Base-by-base conservation (phyloP, 495 filamentous ascomycete genomes). In the Lophiotrema nucula region DNA sequence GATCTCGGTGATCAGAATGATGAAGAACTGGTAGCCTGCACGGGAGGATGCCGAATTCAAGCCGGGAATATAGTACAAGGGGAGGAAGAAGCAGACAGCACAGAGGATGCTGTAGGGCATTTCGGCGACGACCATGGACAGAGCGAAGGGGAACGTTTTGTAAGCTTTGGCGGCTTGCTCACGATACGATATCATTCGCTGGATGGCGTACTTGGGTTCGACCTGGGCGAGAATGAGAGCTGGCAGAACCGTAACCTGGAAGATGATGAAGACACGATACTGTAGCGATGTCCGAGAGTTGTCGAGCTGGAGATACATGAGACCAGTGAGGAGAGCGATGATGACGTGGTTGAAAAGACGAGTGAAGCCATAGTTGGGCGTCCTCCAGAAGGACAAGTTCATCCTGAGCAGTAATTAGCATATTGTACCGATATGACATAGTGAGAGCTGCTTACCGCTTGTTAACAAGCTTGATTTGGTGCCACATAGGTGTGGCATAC, bases 11-110 rank as follows among this genome's bases (percentile, higher is more conserved):
- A 90, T 80, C 10, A 91, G 76, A 42, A 92, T 75, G 71, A 93
- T 88, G 71, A 92, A 73, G 76, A 92, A 91, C 63, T 90, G 87
- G 69, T 90, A 91, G 0, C 89, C 89, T 0, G 89, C 84, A 4
- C 88, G 81, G 13, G 68, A 71, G 0, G 81, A 61, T 2, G 73
- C 77, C 8, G 70, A 47, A 41, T 81, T 78, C 63, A 88, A 77
- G 11, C 68, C 69, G 11, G 71, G 62, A 12, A 89, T 85, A 72
- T 83, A 90, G 74, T 89, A 90, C 10, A 91, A 70, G 0, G 85
- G 86, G 2, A 91, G 62, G 74, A 84, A 92, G 76, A 91, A 92
- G 55, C 69, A 71, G 16, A 88, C 80, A 5, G 87, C 84, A 69
- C 87, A 91, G 33, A 92, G 70, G 24, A 91, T 72, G 47, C 77